These are phyloP conservation scores for Wickerhamiella galacta DNA, from an alignment of 805 yeast genomes.

Conservation along the genomic window DNA sequence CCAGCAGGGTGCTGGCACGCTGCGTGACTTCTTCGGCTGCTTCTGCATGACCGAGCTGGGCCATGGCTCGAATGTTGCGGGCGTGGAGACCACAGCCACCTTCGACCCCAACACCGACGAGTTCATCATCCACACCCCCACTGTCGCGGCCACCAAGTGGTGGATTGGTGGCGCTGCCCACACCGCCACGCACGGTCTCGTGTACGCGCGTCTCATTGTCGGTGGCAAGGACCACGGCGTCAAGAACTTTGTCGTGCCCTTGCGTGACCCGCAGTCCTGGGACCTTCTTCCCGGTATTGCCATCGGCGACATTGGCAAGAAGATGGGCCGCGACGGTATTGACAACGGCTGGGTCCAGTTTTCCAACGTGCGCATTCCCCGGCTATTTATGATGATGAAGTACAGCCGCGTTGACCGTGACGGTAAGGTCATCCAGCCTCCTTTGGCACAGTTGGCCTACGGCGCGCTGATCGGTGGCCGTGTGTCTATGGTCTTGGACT, in stretches of 20 bases:
- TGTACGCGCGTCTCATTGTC: slow-evolving; percentile 69
- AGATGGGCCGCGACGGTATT: slow-evolving; percentile 92
- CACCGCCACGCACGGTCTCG: slow-evolving; percentile 75
- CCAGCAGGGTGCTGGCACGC: slow-evolving; percentile 30
- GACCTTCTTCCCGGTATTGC: slow-evolving; percentile 62
- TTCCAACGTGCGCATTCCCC: slow-evolving; percentile 66
- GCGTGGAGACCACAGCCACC: slow-evolving; percentile 81
- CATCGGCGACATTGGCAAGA: slow-evolving; percentile 84
- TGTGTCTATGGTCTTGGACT: slow-evolving; percentile 76
- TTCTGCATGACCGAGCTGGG: slow-evolving; percentile 88
- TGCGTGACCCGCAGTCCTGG: slow-evolving; percentile 54
- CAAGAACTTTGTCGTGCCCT: slow-evolving; percentile 79
- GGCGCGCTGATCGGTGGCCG: slow-evolving; percentile 80
- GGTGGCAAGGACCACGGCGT: slow-evolving; percentile 82
- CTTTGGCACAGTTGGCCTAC: slow-evolving; percentile 76
- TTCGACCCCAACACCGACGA: slow-evolving; percentile 48
- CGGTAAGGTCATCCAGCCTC: slow-evolving; percentile 61
- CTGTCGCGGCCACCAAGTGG: slow-evolving; percentile 90
- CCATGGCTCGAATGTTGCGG: slow-evolving; percentile 90
- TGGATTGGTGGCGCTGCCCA: slow-evolving; percentile 99
- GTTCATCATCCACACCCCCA: slow-evolving; percentile 71
- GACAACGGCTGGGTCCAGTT: slow-evolving; percentile 97
- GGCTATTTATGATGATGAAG: slow-evolving; percentile 65
- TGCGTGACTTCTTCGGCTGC: slow-evolving; percentile 47
- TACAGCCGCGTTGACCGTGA: slow-evolving; percentile 55